A percentile compares a stretch with the other conserved stretches of the same genome.
Conservation (phyloP, 2,329 filamentous ascomycete genomes). For the Blastomyces emzantsi region DNA sequence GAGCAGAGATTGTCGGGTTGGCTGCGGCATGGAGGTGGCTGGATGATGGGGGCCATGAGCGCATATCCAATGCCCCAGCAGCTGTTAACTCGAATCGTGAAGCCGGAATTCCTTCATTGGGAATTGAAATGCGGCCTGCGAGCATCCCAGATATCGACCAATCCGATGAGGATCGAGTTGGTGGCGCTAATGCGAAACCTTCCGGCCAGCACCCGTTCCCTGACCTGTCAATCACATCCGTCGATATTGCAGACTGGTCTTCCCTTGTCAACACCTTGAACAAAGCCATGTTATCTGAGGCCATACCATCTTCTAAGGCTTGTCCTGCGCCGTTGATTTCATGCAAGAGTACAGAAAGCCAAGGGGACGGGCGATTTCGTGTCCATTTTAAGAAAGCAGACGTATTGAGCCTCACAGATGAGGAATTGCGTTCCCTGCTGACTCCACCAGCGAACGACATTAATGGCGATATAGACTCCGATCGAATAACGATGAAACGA, state of each 20-base stretch:
- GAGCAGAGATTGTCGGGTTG: constrained; percentile 58
- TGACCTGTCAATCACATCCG: constrained; percentile 47
- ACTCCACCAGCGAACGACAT: background rate
- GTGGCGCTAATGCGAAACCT: background rate
- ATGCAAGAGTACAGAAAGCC: background rate
- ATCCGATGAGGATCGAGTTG: background rate
- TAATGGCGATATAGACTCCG: background rate
- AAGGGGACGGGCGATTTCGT: constrained; percentile 16
- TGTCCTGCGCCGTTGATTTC: constrained; percentile 26
- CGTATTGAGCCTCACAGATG: constrained; percentile 37
- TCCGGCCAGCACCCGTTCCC: constrained; percentile 7
- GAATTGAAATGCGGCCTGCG: background rate
- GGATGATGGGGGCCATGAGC: constrained; percentile 11
- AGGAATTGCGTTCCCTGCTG: constrained; percentile 32
- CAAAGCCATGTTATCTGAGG: constrained; percentile 40
- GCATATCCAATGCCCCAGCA: constrained; percentile 1
- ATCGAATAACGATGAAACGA: constrained; percentile 1
- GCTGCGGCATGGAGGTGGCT: constrained; percentile 44
- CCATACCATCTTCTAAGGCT: constrained; percentile 23
- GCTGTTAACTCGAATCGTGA: background rate
- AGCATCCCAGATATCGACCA: background rate
- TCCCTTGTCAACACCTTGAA: constrained; percentile 52
- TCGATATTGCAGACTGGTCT: constrained; percentile 77
- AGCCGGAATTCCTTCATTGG: background rate
- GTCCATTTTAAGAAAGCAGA: constrained; percentile 44